Base-by-base conservation (phyloP, 805 yeast species). In the Yarrowia alimentaria region DNA sequence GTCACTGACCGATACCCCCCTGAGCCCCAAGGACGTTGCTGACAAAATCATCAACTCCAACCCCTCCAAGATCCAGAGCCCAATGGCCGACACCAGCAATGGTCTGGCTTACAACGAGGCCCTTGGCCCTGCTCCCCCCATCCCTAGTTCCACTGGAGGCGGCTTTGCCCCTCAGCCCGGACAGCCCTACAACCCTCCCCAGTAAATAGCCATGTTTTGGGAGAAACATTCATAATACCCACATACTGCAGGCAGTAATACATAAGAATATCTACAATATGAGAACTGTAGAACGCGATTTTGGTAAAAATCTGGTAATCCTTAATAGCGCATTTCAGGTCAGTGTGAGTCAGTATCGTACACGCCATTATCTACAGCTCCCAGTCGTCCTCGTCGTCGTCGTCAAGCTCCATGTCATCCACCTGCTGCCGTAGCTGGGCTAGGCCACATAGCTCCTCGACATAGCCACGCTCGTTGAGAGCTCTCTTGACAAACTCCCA, bases 401-500 rank as follows among this genome's bases (percentile, higher is more conserved):
- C 47, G 1, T 21, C 47, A 10, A 73, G 53, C n/a, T 61, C 71
- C 32, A 75, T 69, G 75, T 55, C 69, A 53, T 85, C 94, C 0
- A 91, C 90, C 45, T 77, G 78, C 35, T 75, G 67, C 57, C 88
- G 95, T 1, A 91, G 79, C 38, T 79, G 73, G 1, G 79, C 74
- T 50, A 93, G 73, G 0, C 99, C 99, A 57, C 94, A 81, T 4
- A 89, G 61, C 21, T 78, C 79, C 57, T 89, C 96, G 29, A 94
- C 72, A 58, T 78, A 84, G 14, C 70, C 72, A 0, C 81, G 68
- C 56, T 85, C 80, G 54, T 80, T 72, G 50, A 94, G 69, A 10
- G 96, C 91, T 11, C 63, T 61, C 58, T 73, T 71, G 4, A 93
- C 86, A 70, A 91, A 91, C 4, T 77, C 79, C 98, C 98, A 93